Conservation (phyloP, 148 eudicot genomes). For the Dianthus caryophyllus region DNA sequence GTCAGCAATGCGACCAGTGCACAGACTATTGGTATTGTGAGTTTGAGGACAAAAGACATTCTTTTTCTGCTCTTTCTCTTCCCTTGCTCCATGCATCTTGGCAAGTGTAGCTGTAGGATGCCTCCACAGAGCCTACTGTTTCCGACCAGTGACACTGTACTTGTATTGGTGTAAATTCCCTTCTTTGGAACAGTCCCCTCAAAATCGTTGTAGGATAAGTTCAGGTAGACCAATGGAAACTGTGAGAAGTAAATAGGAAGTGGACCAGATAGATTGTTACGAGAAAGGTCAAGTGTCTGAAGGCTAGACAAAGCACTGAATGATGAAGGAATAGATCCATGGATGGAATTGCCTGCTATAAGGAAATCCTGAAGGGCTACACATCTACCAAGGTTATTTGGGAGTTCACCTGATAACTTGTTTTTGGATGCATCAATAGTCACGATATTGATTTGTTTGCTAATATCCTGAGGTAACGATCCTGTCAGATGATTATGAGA, state of each 20-base stretch:
- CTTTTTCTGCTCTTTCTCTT: neutral
- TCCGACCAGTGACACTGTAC: constrained; percentile 25
- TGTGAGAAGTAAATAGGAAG: constrained; percentile 28
- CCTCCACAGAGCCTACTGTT: constrained; percentile 42
- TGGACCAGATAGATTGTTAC: constrained; percentile 34
- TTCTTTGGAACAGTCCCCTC: constrained; percentile 31
- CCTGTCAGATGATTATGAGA: constrained; percentile 29
- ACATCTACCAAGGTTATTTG: constrained; percentile 27
- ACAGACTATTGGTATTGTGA: constrained; percentile 1
- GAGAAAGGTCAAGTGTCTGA: constrained; percentile 32
- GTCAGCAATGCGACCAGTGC: neutral
- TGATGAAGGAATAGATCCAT: constrained; percentile 30
- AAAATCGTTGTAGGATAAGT: constrained; percentile 32
- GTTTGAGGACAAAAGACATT: neutral
- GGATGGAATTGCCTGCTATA: constrained; percentile 22
- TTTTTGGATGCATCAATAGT: constrained; percentile 27
- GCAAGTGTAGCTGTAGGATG: constrained; percentile 26
- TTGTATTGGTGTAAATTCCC: constrained; percentile 34
- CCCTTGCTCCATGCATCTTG: constrained; percentile 17
- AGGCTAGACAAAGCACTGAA: constrained; percentile 25
- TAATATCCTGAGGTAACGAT: constrained; percentile 25
- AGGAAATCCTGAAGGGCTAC: constrained; percentile 9
- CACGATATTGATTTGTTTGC: constrained; percentile 21
- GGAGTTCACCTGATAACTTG: constrained; percentile 35
- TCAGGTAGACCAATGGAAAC: constrained; percentile 20